Evolutionary conservation across 805 yeast genomes (phyloP), one percentile per base, ranked within the genome.

Genomic region (Blastobotrys parvus): DNA sequence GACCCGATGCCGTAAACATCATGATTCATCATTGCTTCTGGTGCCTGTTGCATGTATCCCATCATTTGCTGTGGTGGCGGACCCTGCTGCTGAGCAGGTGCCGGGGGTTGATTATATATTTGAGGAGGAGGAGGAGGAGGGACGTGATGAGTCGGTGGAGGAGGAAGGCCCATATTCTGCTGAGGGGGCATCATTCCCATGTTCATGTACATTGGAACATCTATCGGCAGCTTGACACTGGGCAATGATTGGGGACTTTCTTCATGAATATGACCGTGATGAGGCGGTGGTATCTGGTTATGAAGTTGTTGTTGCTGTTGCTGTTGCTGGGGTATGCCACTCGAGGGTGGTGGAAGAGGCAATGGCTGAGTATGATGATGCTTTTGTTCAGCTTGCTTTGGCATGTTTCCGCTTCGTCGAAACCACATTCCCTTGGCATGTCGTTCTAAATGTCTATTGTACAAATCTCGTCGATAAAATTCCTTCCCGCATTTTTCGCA

Each of bases 381-480:
- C 18, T 17, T 13, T 7, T 17, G 35, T 11, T 32, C 10, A 4
- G 10, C 35, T 3, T 18, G 18, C 7, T 32, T 13, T 8, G 13
- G 37, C 23, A 36, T 10, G 19, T 36, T 36, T 6, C 51, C 49
- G 7, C 39, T 39, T 11, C 39, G 21, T 7, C 51, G 40, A 30
- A 42, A 47, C 51, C 51, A 47, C 46, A 47, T 42, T 2, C 51
- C 51, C 22, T 38, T 35, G 10, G 22, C 43, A 33, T 48, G 51
- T 29, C 51, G 35, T 13, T 67, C 67, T 22, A 64, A 64, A 51
- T 78, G 84, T 49, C 82, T 65, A 35, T 64, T 67, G 44, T 70
- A 63, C 1, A 80, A 71, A 54, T 78, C 82, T 42, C 67, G 69
- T 39, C 82, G 60, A 47, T 69, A 69, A 52, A 77, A 77, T 5